Evolutionary conservation across 257 asterid genomes (phyloP), one percentile per base, ranked within the genome.

Genomic region (Scutellaria minor): DNA sequence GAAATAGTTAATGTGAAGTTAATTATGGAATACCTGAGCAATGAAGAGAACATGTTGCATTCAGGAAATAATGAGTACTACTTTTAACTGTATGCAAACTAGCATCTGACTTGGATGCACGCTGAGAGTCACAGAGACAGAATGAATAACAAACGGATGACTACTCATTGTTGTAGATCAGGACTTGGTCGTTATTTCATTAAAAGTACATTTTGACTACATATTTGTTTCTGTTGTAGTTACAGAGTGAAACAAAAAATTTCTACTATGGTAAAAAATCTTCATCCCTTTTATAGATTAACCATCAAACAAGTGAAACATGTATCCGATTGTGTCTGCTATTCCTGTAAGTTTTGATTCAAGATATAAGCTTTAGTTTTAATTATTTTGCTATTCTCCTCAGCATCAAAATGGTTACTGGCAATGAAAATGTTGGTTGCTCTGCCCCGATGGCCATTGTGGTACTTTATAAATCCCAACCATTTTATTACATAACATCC

Each of bases 381-480:
- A 45, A 56, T 58, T 20, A 12, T 46, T 64, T 15, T 63, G 39
- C 58, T 63, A 48, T 66, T 68, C 54, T 52, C 37, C 67, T 77
- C 79, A 76, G 84, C 72, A 51, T 57, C 31, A 58, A 75, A 51
- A 50, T 68, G 48, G 81, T 53, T 8, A 39, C 68, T 7, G 75
- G 70, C 54, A 55, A 70, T 9, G 77, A 70, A 50, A 47, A 75
- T 35, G 72, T 64, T 6, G 40, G 24, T 59, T 69, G 76, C 73
- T 64, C 77, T 6, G 54, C 71, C 56, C 76, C 73, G 60, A 54
- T 61, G 46, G 81, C 81, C 67, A 64, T 48, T 58, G 39, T 13
- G 79, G 85, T 85, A 70, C 60, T 46, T 64, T 40, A 56, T 58
- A 41, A 12, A 73, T 39, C 74, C 56, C 20, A 64, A 68, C 46